Evolutionary conservation across 1,139 yeast genomes (phyloP), one percentile per base, ranked within the genome.

Genomic region (Geotrichum europaeum): DNA sequence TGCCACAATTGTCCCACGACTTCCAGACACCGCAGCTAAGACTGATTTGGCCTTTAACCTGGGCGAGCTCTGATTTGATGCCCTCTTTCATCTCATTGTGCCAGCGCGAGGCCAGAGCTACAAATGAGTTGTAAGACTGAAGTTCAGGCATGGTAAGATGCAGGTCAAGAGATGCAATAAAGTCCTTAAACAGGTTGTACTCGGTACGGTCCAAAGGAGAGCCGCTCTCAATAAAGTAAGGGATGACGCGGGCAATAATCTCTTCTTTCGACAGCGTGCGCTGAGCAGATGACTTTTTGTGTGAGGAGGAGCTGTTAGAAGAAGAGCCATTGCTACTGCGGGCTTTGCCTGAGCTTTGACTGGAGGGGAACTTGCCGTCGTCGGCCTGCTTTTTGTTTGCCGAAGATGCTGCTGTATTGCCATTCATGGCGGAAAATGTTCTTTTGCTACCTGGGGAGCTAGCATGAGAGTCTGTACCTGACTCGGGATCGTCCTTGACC

Each of bases 11-110:
- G n/a, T 56, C 61, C 56, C 56, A 57, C 12, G 58, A 51, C 34
- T 58, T 58, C 64, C 64, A 62, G 15, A 60, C 49, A 15, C 64
- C 64, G 40, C 64, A 62, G 49, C 60, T 59, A 10, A 62, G 51
- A 49, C 62, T 59, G 28, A 62, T 49, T 15, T 47, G 58, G 32
- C 62, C 62, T 28, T 53, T 56, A 9, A 60, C 52, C 20, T 52
- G 25, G 10, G 47, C 51, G 7, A 62, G 56, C 47, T 60, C 62
- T 4, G 53, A 18, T 47, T 57, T 59, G 45, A 62, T 58, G 9
- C 60, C 58, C 6, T 51, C 57, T 22, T 53, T 54, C 57, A 57
- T 57, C 36, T 55, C 56, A 22, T 58, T 52, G 56, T 59, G 57
- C 60, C 57, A 52, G 47, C 58, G 54, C 24, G 57, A 56, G 4